phyloP scores from a whole-genome alignment of 108 stramenopile genomes.

The Skeletonema marinoi region DNA sequence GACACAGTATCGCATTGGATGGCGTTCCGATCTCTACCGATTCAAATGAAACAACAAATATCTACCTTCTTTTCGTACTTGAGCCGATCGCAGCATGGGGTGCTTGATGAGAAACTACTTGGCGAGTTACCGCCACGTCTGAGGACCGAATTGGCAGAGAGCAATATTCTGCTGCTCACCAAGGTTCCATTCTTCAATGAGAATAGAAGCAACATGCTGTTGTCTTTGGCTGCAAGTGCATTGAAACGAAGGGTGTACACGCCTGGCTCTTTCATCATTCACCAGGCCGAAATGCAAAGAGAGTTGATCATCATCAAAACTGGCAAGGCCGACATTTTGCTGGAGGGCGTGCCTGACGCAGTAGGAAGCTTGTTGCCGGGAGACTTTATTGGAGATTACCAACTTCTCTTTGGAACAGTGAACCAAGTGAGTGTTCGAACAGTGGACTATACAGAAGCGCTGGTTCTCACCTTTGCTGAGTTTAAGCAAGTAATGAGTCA shows the following conservation, averaged over 20 bases:
- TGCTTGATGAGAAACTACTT: conserved; percentile 52
- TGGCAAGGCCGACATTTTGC: conserved; percentile 41
- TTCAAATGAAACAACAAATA: conserved; percentile 30
- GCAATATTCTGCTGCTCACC: conserved; percentile 17
- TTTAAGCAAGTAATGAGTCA: conserved; percentile 40
- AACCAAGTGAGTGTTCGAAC: conserved; percentile 47
- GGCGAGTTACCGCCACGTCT: conserved; percentile 41
- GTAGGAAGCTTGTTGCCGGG: conserved; percentile 38
- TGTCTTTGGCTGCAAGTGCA: conserved; percentile 23
- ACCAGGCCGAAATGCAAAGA: conserved; percentile 43
- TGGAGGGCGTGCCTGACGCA: conserved; percentile 30
- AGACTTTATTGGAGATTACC: conserved; percentile 63
- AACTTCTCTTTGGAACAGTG: conserved; percentile 51
- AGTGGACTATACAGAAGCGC: conserved; percentile 42
- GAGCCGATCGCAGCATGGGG: conserved; percentile 49
- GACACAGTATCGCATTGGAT: conserved; percentile 45
- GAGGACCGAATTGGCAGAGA: conserved; percentile 25
- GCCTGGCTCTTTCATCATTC: conserved; percentile 37
- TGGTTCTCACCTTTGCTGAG: conserved; percentile 41
- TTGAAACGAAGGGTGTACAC: conserved; percentile 39
- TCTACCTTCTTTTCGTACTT: conserved; percentile 47
- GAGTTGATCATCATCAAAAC: conserved; percentile 47
- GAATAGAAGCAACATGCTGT: conserved; percentile 23
- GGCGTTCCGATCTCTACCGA: conserved; percentile 40
- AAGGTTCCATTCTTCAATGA: conserved; percentile 52